phyloP scores from a whole-genome alignment of 345 rosid species.

The Eucalyptus erythrocorys region DNA sequence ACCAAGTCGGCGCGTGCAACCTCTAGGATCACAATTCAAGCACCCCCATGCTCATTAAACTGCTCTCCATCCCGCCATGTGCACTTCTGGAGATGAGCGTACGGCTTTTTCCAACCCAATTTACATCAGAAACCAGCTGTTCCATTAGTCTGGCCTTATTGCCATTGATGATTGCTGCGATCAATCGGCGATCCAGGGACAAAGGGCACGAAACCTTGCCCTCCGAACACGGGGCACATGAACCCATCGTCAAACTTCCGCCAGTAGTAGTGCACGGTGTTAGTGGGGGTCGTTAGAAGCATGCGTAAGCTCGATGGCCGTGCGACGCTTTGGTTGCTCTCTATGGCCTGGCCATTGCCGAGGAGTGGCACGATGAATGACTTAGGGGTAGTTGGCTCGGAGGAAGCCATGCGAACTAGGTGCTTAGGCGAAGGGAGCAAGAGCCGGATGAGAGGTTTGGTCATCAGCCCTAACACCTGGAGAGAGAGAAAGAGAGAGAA shows the following conservation, averaged over 20 bases:
- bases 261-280: slow-evolving; percentile 74
- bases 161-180: slow-evolving; percentile 20
- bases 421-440: slow-evolving; percentile 54
- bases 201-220: slow-evolving; percentile 61
- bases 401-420: slow-evolving; percentile 29
- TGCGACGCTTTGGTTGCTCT: slow-evolving; percentile 3
- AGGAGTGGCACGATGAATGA: slow-evolving; percentile 52
- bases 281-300: slow-evolving; percentile 58
- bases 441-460: slow-evolving; percentile 67
- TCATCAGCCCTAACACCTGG: slow-evolving; percentile 85
- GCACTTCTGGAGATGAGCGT: background rate
- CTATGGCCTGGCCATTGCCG: slow-evolving; percentile 18
- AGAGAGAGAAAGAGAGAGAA: background rate
- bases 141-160: background rate
- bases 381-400: slow-evolving; percentile 40
- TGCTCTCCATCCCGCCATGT: background rate
- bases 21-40: background rate
- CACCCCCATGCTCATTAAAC: background rate
- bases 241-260: slow-evolving; percentile 64
- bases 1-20: no score
- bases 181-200: slow-evolving; percentile 67
- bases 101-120: background rate
- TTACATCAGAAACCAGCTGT: background rate
- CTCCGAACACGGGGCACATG: slow-evolving; percentile 90
- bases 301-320: slow-evolving; percentile 32